phyloP scores from a whole-genome alignment of 2,329 filamentous ascomycete species.

The Delphinella strobiligena region DNA sequence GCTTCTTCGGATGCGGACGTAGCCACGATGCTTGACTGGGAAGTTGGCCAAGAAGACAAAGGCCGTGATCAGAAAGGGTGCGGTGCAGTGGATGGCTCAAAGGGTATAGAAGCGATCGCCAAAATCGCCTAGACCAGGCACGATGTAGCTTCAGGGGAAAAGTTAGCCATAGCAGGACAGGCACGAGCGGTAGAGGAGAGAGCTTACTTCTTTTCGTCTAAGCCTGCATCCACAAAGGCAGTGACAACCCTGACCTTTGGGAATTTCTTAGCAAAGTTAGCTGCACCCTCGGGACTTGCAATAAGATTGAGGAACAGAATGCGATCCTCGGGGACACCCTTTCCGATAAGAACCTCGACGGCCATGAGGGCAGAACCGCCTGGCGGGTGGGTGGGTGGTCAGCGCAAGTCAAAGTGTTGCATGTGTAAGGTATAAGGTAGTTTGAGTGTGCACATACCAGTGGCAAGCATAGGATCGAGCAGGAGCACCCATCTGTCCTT shows the following conservation, averaged over 20 bases:
- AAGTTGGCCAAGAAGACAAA: too few species aligned
- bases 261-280: slow-evolving; percentile 79
- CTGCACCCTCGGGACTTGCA: slow-evolving; percentile 86
- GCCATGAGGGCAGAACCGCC: slow-evolving; percentile 95
- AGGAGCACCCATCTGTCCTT: slow-evolving; percentile 84
- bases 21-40: too few species aligned
- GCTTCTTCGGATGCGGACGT: too few species aligned
- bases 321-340: slow-evolving; percentile 85
- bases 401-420: too few species aligned
- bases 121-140: slow-evolving; percentile 88
- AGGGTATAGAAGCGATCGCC: slow-evolving; percentile 93
- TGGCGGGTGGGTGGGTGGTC: too few species aligned
- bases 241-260: slow-evolving; percentile 86
- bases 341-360: slow-evolving; percentile 78
- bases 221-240: slow-evolving; percentile 89
- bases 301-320: slow-evolving; percentile 96
- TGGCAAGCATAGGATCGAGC: slow-evolving; percentile 98
- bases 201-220: slow-evolving; percentile 91
- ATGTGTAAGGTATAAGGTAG: slow-evolving; percentile 1
- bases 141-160: slow-evolving; percentile 63
- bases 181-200: background rate
- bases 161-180: slow-evolving; percentile 20
- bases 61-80: too few species aligned
- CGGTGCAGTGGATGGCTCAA: slow-evolving; percentile 31
- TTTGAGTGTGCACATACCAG: slow-evolving; percentile 46